These are phyloP conservation scores for Myxozyma udenii DNA, from an alignment of 805 yeast species.

Conservation along the genomic window DNA sequence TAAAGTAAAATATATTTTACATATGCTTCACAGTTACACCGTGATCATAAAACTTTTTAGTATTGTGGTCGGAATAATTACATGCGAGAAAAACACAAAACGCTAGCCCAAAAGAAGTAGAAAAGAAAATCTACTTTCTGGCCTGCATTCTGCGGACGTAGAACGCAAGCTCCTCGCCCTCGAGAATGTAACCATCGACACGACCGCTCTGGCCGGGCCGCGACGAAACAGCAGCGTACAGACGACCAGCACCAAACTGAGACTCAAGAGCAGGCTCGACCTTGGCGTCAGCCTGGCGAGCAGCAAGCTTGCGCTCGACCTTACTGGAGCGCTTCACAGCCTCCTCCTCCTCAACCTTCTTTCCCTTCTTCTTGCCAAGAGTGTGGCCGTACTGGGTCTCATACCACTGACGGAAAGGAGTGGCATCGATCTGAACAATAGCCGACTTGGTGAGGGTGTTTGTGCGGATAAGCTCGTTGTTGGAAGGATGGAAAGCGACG, in stretches of 20 bases:
- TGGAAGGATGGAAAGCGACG: slow-evolving; percentile 99
- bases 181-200: slow-evolving; percentile 99
- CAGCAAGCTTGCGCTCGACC: slow-evolving; percentile 87
- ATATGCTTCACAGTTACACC: no score
- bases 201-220: slow-evolving; percentile 99
- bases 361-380: slow-evolving; percentile 74
- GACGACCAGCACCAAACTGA: slow-evolving; percentile 98
- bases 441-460: slow-evolving; percentile 99
- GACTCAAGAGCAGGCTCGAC: slow-evolving; percentile 87
- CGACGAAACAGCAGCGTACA: slow-evolving; percentile 96
- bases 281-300: slow-evolving; percentile 82
- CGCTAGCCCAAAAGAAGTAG: background rate
- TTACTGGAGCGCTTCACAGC: slow-evolving; percentile 69
- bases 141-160: slow-evolving; percentile 99
- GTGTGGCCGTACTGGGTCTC: slow-evolving; percentile 96
- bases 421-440: slow-evolving; percentile 98
- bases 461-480: slow-evolving; percentile 99
- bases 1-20: background rate
- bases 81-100: slow-evolving; percentile 20
- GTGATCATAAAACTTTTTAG: slow-evolving; percentile 16
- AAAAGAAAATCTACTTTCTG: slow-evolving; percentile 69
- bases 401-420: slow-evolving; percentile 99
- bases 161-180: slow-evolving; percentile 99
- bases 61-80: slow-evolving; percentile 21
- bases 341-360: slow-evolving; percentile 40